phyloP scores from a whole-genome alignment of 805 yeast genomes.

The Jamesozyma gamospora region DNA sequence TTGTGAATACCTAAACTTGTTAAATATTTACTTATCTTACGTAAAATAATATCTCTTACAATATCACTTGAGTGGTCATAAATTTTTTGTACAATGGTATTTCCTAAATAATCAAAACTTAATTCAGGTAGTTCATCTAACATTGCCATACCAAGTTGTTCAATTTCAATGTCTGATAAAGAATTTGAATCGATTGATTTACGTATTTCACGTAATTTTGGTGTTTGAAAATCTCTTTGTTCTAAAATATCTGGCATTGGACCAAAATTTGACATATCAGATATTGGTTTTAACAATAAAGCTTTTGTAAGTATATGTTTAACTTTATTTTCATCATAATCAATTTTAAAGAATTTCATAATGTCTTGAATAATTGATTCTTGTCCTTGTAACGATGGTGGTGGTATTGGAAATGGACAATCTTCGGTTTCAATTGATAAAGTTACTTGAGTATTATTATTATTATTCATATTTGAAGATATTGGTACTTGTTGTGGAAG shows the following conservation, averaged over 20 bases:
- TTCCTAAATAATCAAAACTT: conserved; percentile 87
- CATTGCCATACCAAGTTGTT: conserved; percentile 76
- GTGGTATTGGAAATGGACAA: conserved; percentile 29
- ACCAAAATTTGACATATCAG: conserved; percentile 44
- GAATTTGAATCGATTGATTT: conserved; percentile 54
- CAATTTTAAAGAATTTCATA: neutral
- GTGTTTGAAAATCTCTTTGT: conserved; percentile 74
- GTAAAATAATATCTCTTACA: conserved; percentile 70
- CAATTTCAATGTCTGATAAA: conserved; percentile 56
- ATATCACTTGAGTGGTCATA: conserved; percentile 62
- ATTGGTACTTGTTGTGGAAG: neutral
- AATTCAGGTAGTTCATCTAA: conserved; percentile 82
- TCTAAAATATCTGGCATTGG: conserved; percentile 69
- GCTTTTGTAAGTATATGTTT: conserved; percentile 3
- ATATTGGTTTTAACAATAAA: conserved; percentile 16
- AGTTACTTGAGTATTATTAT: conserved; percentile 1
- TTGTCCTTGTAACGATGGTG: conserved; percentile 19
- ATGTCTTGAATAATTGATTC: neutral
- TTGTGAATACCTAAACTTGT: conserved; percentile 92
- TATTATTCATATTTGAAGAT: neutral
- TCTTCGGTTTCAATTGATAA: conserved; percentile 21
- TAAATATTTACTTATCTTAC: conserved; percentile 63
- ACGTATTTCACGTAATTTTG: conserved; percentile 77
- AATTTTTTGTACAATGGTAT: conserved; percentile 91
- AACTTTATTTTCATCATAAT: conserved; percentile 1